These are phyloP conservation scores for Brasenia schreberi DNA, from an alignment of 164 flowering plant genomes.

Conservation along the genomic window DNA sequence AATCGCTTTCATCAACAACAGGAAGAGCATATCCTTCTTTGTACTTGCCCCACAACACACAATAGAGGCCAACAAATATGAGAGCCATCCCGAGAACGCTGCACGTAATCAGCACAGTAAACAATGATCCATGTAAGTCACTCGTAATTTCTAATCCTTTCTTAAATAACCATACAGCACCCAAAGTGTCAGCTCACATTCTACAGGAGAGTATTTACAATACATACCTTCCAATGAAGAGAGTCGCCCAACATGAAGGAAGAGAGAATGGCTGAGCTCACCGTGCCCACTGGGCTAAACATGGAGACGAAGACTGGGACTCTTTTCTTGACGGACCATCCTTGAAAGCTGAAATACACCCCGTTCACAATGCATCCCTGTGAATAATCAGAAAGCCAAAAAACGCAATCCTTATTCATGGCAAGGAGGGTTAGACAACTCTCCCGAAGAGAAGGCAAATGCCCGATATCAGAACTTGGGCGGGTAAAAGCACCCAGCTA, in stretches of 20 bases:
- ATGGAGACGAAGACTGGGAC: constrained; percentile 82
- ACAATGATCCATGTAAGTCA: not conserved
- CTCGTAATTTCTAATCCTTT: not conserved
- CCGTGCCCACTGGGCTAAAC: constrained; percentile 64
- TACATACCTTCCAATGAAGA: constrained; percentile 44
- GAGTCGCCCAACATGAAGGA: constrained; percentile 39
- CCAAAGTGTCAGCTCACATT: not conserved
- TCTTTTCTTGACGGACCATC: constrained; percentile 77
- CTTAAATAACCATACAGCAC: not conserved
- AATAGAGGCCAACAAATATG: constrained; percentile 72
- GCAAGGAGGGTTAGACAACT: not conserved
- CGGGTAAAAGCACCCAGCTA: not conserved
- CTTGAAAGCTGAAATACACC: constrained; percentile 43
- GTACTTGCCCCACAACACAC: constrained; percentile 84
- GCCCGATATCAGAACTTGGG: not conserved
- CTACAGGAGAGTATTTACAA: not conserved
- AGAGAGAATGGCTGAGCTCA: constrained; percentile 41
- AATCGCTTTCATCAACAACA: not conserved
- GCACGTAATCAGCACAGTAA: constrained; percentile 9
- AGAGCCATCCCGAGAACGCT: constrained; percentile 61
- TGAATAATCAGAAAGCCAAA: not conserved
- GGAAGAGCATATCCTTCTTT: constrained; percentile 30
- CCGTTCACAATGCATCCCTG: constrained; percentile 37
- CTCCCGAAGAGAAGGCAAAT: too few species aligned
- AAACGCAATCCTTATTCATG: not conserved